Percentiles rank a stretch among this genome's conserved stretches.
These are phyloP conservation scores for Boletus austroedulis DNA, from an alignment of 1,284 basidiomycete species.

Conservation along the genomic window DNA sequence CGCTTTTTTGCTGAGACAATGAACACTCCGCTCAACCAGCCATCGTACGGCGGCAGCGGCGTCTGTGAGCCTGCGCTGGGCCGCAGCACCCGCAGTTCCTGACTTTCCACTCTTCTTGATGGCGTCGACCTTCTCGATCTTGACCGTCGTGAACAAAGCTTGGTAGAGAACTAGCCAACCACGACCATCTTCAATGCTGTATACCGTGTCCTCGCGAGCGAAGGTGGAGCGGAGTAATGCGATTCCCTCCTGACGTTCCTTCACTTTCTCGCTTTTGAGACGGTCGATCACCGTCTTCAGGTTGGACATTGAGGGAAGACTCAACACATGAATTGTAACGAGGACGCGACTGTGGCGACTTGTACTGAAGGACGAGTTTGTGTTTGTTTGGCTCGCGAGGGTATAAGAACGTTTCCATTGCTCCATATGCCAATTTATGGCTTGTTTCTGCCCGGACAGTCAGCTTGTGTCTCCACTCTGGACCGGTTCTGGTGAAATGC, in stretches of 20 bases:
- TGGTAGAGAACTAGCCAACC: constrained; percentile 74
- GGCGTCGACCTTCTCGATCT: constrained; percentile 56
- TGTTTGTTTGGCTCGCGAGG: constrained; percentile 21
- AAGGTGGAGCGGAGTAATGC: constrained; percentile 59
- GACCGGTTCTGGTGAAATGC: constrained; percentile 72
- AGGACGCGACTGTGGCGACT: constrained; percentile 14
- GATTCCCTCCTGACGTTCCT: constrained; percentile 70
- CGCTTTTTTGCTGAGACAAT: constrained; percentile 52
- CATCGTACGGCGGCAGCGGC: constrained; percentile 67
- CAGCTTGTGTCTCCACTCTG: constrained; percentile 51
- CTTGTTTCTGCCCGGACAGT: constrained; percentile 74
- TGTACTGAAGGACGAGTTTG: constrained; percentile 25
- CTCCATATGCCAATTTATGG: constrained; percentile 31
- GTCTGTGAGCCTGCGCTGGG: constrained; percentile 58
- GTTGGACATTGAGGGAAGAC: constrained; percentile 35
- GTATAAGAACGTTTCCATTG: constrained; percentile 24
- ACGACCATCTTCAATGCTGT: constrained; percentile 53
- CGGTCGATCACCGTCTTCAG: constrained; percentile 50
- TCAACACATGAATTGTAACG: constrained; percentile 1
- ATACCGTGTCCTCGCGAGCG: constrained; percentile 48
- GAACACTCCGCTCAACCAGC: constrained; percentile 59
- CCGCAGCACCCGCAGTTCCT: constrained; percentile 40
- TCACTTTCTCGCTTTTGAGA: constrained; percentile 66
- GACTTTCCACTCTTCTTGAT: constrained; percentile 48
- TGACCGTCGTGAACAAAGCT: constrained; percentile 65